Conservation (phyloP, 768 basidiomycete species). For the Tulasnella calospora region DNA sequence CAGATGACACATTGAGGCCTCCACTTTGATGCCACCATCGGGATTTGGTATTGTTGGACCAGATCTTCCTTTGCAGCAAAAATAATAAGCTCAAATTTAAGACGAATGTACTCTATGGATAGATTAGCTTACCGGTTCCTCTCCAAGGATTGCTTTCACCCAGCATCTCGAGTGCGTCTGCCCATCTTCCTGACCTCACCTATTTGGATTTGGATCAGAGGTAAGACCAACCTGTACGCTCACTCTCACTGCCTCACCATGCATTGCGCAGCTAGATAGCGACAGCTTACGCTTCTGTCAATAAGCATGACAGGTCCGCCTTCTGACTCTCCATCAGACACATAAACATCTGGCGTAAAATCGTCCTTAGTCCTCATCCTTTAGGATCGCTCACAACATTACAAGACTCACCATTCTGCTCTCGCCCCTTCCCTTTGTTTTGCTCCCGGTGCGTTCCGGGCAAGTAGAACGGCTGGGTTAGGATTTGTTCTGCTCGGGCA, state of each 20-base stretch:
- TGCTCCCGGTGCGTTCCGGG: constrained; percentile 37
- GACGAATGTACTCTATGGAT: background rate
- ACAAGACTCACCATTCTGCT: background rate
- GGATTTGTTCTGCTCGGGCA: constrained; percentile 83
- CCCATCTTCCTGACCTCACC: constrained; percentile 87
- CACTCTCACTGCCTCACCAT: constrained; percentile 49
- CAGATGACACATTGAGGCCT: constrained; percentile 95
- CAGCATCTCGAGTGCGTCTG: constrained; percentile 85
- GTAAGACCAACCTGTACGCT: background rate
- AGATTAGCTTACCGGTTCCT: constrained; percentile 48
- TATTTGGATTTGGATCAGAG: constrained; percentile 30
- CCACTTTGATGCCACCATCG: constrained; percentile 95
- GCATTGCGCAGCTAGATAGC: constrained; percentile 95
- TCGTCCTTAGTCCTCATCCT: background rate
- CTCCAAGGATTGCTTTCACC: constrained; percentile 89
- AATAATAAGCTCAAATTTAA: constrained; percentile 30
- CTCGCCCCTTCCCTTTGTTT: constrained; percentile 30
- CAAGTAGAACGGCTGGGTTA: constrained; percentile 78
- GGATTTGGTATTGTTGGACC: constrained; percentile 70
- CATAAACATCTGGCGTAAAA: background rate
- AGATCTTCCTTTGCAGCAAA: constrained; percentile 45
- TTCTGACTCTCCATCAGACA: background rate
- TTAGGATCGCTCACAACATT: background rate
- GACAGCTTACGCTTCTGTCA: constrained; percentile 91
- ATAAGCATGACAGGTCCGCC: constrained; percentile 46